Evolutionary conservation across 148 eudicot genomes (phyloP).

Genomic region (Rhododendron vialii): DNA sequence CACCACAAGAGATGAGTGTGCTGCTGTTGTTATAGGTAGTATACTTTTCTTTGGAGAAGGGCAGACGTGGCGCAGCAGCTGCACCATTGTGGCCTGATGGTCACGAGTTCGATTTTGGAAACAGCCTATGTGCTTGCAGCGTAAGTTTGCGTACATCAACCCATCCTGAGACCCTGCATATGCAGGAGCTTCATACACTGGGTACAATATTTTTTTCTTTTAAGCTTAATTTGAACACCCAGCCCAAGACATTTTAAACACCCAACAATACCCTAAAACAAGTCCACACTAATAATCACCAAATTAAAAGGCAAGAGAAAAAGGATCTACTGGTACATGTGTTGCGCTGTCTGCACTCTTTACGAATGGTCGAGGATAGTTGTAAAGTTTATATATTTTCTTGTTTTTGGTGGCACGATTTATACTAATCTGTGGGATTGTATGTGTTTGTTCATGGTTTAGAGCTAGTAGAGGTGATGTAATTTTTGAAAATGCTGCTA

Average conservation of each 20-base stretch:
- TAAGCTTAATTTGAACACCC: neutral
- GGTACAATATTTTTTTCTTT: neutral
- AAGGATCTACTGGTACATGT: neutral
- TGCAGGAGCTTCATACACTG: neutral
- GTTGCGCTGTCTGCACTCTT: neutral
- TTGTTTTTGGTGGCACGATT: neutral
- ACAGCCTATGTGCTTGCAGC: neutral
- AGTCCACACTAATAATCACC: neutral
- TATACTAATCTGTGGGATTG: neutral
- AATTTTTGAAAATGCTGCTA: neutral
- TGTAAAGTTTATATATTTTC: neutral
- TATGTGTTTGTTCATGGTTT: neutral
- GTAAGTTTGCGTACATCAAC: no score
- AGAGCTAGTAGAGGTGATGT: neutral
- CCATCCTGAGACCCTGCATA: neutral
- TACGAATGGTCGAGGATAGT: neutral
- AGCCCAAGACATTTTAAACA: neutral
- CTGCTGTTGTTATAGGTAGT: neutral
- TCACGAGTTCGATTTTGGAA: neutral
- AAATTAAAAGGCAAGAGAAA: neutral
- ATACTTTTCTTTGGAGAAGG: neutral
- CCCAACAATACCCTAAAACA: neutral
- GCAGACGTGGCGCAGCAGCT: neutral
- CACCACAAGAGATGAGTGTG: neutral
- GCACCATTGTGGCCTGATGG: neutral